phyloP scores from a whole-genome alignment of 306 rosid genomes.

The Geum urbanum region DNA sequence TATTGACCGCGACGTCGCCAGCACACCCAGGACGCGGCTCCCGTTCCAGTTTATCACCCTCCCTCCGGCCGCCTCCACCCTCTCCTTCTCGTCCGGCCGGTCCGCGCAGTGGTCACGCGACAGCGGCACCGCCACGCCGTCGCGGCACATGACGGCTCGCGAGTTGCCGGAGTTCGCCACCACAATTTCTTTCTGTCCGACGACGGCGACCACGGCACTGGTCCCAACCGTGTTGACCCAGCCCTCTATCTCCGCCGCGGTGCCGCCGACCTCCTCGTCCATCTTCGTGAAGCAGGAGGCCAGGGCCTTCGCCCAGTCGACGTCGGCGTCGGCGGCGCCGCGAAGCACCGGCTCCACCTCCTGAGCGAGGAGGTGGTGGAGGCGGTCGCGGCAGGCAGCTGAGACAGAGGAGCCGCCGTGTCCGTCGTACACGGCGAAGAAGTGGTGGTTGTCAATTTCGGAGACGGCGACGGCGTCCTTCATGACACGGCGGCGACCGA shows the following conservation, averaged over 20 bases:
- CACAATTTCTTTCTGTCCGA: conserved; percentile 41
- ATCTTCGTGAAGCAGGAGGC: conserved; percentile 47
- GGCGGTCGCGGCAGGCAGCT: conserved; percentile 50
- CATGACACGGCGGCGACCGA: conserved; percentile 57
- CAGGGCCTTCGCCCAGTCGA: conserved; percentile 52
- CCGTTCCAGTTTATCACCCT: conserved; percentile 51
- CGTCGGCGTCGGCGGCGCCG: background rate
- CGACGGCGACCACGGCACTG: conserved; percentile 50
- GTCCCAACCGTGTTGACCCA: conserved; percentile 39
- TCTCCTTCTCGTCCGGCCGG: conserved; percentile 52
- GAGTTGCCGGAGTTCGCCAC: conserved; percentile 70
- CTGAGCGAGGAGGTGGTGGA: conserved; percentile 50
- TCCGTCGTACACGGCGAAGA: conserved; percentile 63
- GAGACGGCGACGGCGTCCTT: conserved; percentile 49
- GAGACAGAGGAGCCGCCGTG: conserved; percentile 57
- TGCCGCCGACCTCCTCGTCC: conserved; percentile 45
- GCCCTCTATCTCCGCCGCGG: background rate
- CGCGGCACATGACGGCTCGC: conserved; percentile 50
- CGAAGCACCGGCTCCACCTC: conserved; percentile 21
- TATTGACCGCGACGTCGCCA: conserved; percentile 60
- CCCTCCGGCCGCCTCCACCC: conserved; percentile 67
- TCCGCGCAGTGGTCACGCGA: conserved; percentile 68
- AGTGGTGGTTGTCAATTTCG: conserved; percentile 21
- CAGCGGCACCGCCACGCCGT: conserved; percentile 45
- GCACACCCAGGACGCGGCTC: conserved; percentile 51